Percentiles rank a stretch among this genome's conserved stretches.
Conservation (phyloP, 106 monocot genomes). For the Dendrobium chrysotoxum region DNA sequence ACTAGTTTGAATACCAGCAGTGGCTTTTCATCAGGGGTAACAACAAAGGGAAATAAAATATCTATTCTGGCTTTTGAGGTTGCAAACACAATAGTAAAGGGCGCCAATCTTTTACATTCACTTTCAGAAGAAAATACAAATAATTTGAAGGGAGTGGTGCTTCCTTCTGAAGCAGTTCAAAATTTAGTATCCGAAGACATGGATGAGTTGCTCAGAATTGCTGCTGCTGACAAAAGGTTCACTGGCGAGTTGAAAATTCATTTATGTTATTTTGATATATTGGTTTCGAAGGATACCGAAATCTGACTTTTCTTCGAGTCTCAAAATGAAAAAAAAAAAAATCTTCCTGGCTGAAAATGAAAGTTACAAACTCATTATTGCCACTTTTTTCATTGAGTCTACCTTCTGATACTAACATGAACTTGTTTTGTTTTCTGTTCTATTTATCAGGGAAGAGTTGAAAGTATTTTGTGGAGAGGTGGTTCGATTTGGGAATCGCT, state of each 20-base stretch:
- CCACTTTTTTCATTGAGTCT: background rate
- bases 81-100: constrained; percentile 74
- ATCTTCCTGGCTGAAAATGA: too few species aligned
- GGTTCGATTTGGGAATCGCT: constrained; percentile 78
- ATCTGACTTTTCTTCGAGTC: background rate
- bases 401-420: background rate
- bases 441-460: constrained; percentile 57
- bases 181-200: constrained; percentile 50
- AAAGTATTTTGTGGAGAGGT: constrained; percentile 70
- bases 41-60: constrained; percentile 51
- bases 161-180: constrained; percentile 74
- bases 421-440: constrained; percentile 2
- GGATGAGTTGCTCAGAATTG: constrained; percentile 52
- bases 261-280: background rate
- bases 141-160: constrained; percentile 55
- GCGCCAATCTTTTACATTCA: constrained; percentile 66
- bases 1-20: constrained; percentile 43
- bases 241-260: background rate
- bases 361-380: background rate
- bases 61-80: constrained; percentile 81
- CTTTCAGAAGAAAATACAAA: constrained; percentile 65
- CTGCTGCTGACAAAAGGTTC: constrained; percentile 79
- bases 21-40: constrained; percentile 51
- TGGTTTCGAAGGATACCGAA: background rate
- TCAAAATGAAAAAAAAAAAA: too few species aligned